Evolutionary conservation across 345 rosid species (phyloP).

Genomic region (Eucalyptus caleyi): DNA sequence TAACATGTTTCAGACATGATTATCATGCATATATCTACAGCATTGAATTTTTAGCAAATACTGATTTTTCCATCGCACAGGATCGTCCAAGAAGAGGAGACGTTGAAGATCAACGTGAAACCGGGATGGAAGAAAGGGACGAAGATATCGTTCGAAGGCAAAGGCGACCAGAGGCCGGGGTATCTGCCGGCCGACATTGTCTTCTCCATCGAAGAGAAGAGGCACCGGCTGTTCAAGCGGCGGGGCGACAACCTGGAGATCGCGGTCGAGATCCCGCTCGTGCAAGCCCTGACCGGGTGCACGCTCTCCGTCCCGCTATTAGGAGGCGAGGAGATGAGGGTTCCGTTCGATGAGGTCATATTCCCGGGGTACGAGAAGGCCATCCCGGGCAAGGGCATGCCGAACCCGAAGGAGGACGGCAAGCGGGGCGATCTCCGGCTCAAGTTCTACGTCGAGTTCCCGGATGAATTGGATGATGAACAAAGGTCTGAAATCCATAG

Average conservation of each 20-base stretch:
- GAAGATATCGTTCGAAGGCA: slow-evolving; percentile 73
- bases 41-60: background rate
- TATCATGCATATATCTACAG: background rate
- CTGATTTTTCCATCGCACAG: slow-evolving; percentile 9
- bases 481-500: slow-evolving; percentile 30
- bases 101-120: slow-evolving; percentile 41
- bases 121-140: slow-evolving; percentile 97
- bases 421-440: slow-evolving; percentile 55
- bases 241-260: slow-evolving; percentile 57
- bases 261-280: slow-evolving; percentile 55
- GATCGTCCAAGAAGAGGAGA: slow-evolving; percentile 52
- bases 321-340: slow-evolving; percentile 42
- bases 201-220: slow-evolving; percentile 46
- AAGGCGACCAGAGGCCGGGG: slow-evolving; percentile 75
- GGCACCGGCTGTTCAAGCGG: slow-evolving; percentile 54
- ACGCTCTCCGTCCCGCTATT: slow-evolving; percentile 54
- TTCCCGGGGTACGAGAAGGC: slow-evolving; percentile 56
- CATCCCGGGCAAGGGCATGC: slow-evolving; percentile 71
- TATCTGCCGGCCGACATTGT: slow-evolving; percentile 56
- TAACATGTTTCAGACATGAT: background rate
- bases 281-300: slow-evolving; percentile 76
- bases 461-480: slow-evolving; percentile 28
- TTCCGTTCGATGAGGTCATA: slow-evolving; percentile 39
- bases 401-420: slow-evolving; percentile 31
- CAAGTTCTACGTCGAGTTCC: slow-evolving; percentile 51